phyloP scores from a whole-genome alignment of 768 basidiomycete species.

The Pholiota conissans region DNA sequence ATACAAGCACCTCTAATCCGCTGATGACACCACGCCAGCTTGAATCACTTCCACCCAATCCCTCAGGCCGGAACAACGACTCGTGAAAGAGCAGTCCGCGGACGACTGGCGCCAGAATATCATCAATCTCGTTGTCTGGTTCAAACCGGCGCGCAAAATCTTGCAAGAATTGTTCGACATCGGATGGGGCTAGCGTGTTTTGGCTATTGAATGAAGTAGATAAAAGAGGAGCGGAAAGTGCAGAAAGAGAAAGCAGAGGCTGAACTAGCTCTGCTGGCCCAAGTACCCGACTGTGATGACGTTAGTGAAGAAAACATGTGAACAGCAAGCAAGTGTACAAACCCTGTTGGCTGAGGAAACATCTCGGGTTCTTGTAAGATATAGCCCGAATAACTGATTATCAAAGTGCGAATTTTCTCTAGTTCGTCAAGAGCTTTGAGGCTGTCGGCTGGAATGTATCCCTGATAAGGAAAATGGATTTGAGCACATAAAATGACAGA shows the following conservation, averaged over 20 bases:
- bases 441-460: conserved; percentile 60
- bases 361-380: conserved; percentile 90
- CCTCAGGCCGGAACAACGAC: conserved; percentile 64
- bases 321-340: conserved; percentile 25
- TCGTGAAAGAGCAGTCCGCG: conserved; percentile 60
- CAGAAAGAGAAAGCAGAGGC: conserved; percentile 74
- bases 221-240: conserved; percentile 66
- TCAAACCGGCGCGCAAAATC: conserved; percentile 85
- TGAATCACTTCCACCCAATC: conserved; percentile 69
- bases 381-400: conserved; percentile 88
- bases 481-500: neutral
- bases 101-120: conserved; percentile 76
- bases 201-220: conserved; percentile 44
- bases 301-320: too few relatives aligned
- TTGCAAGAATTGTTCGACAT: conserved; percentile 78
- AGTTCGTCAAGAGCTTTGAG: conserved; percentile 61
- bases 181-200: conserved; percentile 57
- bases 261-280: conserved; percentile 83
- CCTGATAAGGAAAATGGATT: conserved; percentile 30
- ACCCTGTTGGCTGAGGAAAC: conserved; percentile 89
- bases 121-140: conserved; percentile 74
- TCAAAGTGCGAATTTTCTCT: conserved; percentile 76
- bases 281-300: conserved; percentile 53
- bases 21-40: conserved; percentile 86
- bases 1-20: conserved; percentile 78